Percentiles rank a stretch among this genome's conserved stretches.
These are phyloP conservation scores for Sequoia sempervirens DNA, from an alignment of 75 land plant species.

Conservation along the genomic window DNA sequence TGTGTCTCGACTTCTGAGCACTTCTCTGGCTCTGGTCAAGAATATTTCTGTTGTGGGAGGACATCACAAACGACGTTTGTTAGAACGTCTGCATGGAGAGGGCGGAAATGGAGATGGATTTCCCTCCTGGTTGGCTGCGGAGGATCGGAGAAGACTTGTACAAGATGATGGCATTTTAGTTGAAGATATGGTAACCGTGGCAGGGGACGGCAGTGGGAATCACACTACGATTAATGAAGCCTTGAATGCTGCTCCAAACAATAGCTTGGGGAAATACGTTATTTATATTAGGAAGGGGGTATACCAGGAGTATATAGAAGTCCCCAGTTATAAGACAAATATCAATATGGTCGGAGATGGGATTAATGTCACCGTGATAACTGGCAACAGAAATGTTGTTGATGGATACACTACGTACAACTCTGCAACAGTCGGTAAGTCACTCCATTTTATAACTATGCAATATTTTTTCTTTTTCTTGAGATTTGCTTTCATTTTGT, in stretches of 20 bases:
- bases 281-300: constrained; percentile 14
- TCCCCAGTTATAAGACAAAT: constrained; percentile 10
- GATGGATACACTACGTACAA: constrained; percentile 12
- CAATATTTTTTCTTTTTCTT: too few species aligned
- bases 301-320: constrained; percentile 8
- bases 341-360: constrained; percentile 19
- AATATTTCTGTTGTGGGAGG: background rate
- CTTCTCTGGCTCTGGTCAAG: background rate
- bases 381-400: constrained; percentile 5
- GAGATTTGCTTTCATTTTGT: too few species aligned
- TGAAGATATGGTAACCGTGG: constrained; percentile 4
- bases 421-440: constrained; percentile 23
- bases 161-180: background rate
- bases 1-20: background rate
- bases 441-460: too few species aligned
- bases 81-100: background rate
- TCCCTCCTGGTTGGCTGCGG: background rate
- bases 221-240: constrained; percentile 11
- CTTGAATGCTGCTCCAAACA: constrained; percentile 1
- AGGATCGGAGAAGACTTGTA: background rate
- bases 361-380: constrained; percentile 14
- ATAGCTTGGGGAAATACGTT: constrained; percentile 7
- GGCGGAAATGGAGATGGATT: background rate
- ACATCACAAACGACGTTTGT: background rate
- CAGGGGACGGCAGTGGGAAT: constrained; percentile 24